Base-by-base conservation (phyloP, 176 grass and related monocot genomes). In the Phoenix roebelenii region DNA sequence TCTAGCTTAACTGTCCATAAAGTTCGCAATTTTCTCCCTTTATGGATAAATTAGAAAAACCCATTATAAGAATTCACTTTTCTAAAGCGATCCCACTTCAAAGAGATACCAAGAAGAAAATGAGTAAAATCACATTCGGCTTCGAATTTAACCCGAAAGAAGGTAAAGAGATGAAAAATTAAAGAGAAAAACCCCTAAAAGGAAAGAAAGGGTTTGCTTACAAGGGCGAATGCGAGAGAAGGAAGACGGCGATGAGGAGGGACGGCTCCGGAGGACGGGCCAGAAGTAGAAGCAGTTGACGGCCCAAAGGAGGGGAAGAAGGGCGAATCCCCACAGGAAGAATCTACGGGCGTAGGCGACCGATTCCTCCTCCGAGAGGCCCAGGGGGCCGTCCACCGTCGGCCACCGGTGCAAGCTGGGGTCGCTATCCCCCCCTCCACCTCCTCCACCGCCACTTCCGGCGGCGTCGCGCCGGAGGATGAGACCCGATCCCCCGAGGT, bases 261-360 rank as follows among this genome's bases (percentile, higher is more conserved):
- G 68, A 19, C 75, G 57, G 5, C 65, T 70, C 20, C 76, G 79
- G 16, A 98, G 72, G 77, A 98, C 75, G 23, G 93, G 93, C 79
- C 93, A 98, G 82, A 83, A 98, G 73, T 98, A 89, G 76, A 72
- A 92, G 81, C 81, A 92, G 74, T 98, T 98, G 72, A 92, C 80
- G 54, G 87, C 93, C 93, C 93, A 98, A 50, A 98, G 81, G 52
- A 98, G 77, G 72, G 93, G 93, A 23, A 98, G 77, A 62, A 85
- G 76, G 1, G 87, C 93, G 63, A 98, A 98, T 0, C 93, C 93
- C 93, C 93, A 92, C 0, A 85, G 69, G 77, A 91, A 98, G 87
- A 88, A 83, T 67, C 79, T 72, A 22, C 79, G 82, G 0, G 93
- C 87, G 23, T 92, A 83, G 50, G 66, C 73, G 69, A 75, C 81